Evolutionary conservation across 352 stramenopile genomes (phyloP).

Genomic region (Saprolegnia diclina): DNA sequence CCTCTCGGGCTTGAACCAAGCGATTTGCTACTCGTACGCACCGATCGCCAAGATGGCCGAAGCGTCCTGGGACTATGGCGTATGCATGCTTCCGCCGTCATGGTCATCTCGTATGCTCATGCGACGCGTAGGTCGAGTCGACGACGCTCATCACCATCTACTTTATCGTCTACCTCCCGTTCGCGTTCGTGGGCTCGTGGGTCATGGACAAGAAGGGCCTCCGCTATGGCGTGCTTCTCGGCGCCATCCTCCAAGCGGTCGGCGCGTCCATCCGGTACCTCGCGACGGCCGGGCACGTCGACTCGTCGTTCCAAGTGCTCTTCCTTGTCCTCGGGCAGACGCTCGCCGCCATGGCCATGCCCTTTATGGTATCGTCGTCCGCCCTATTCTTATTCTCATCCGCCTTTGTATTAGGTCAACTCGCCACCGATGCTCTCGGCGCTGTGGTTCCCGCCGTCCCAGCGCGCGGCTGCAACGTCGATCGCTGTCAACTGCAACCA

Average conservation of each 20-base stretch:
- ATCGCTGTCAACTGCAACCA: slow-evolving; percentile 72
- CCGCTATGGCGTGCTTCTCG: slow-evolving; percentile 54
- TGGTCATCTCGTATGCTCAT: not conserved
- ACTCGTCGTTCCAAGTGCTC: slow-evolving; percentile 24
- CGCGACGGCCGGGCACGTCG: not conserved
- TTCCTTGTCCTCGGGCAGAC: slow-evolving; percentile 54
- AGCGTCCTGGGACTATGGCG: slow-evolving; percentile 43
- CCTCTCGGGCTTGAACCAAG: slow-evolving; percentile 62
- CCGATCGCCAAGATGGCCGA: slow-evolving; percentile 63
- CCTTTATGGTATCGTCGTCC: slow-evolving; percentile 54
- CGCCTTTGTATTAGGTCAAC: slow-evolving; percentile 36
- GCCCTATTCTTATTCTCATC: too few relatives aligned
- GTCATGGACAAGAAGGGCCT: slow-evolving; percentile 75
- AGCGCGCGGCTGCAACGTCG: slow-evolving; percentile 60
- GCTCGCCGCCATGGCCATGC: slow-evolving; percentile 60
- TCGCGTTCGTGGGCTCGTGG: slow-evolving; percentile 70
- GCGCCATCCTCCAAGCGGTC: slow-evolving; percentile 46
- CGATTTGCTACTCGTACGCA: slow-evolving; percentile 74
- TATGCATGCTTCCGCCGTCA: slow-evolving; percentile 27
- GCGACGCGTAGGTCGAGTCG: slow-evolving; percentile 42
- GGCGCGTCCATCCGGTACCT: slow-evolving; percentile 44
- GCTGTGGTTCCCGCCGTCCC: slow-evolving; percentile 65
- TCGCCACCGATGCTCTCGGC: slow-evolving; percentile 62
- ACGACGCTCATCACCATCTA: slow-evolving; percentile 74
- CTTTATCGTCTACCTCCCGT: slow-evolving; percentile 75